Conservation (phyloP, 116 monocot species). For the Phalaenopsis hybrid region DNA sequence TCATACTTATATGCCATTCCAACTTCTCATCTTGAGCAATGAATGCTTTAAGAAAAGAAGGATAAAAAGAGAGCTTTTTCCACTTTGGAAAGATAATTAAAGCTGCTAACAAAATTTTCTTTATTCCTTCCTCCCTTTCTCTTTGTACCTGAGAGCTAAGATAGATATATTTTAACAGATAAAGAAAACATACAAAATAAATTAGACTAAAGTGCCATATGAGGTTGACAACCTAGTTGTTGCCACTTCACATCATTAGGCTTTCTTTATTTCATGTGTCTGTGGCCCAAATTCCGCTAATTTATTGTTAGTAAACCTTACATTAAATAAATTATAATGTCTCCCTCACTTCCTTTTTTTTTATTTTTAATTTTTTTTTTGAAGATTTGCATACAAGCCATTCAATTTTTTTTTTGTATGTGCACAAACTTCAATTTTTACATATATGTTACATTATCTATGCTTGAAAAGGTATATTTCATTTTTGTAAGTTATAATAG, state of each 20-base stretch:
- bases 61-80: neutral
- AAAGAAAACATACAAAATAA: neutral
- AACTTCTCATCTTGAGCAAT: neutral
- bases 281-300: neutral
- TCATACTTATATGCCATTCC: neutral
- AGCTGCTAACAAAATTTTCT: neutral
- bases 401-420: no score
- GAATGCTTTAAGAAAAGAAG: no score
- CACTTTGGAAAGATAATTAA: no score
- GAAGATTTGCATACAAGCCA: no score
- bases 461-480: no score
- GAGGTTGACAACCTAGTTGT: neutral
- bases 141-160: neutral
- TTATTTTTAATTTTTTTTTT: no score
- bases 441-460: no score
- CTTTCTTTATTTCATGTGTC: neutral
- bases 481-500: no score
- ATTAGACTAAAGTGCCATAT: neutral
- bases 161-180: neutral
- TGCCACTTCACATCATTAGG: conserved; percentile 6
- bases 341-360: neutral
- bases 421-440: no score
- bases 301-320: neutral
- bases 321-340: neutral
- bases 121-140: neutral